Base-by-base conservation (phyloP, 371 early-diverging fungal species). In the Mortierella sp. region DNA sequence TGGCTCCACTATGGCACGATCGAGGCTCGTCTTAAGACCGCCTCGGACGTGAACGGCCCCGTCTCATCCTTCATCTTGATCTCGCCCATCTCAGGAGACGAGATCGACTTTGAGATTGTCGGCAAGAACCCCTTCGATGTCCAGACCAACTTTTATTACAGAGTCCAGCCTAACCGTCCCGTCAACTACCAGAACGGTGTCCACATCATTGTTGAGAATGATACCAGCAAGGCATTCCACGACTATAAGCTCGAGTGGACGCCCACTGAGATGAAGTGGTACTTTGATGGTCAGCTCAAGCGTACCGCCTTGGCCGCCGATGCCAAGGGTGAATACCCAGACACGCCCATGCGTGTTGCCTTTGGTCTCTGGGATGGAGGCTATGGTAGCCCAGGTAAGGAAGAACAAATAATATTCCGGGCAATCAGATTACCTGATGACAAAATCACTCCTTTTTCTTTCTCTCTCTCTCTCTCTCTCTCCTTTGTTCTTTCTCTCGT, bases 21-120 rank as follows among this genome's bases (percentile, higher is more conserved):
- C 46, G 80, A 85, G 9, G 87, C 89, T n/a, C 82, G 84, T 19
- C 75, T 92, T 61, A 86, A 84, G 75, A 82, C 86, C 1, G 88
- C 83, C 29, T 77, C 83, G 19, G 63, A 75, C 48, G 64, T 76
- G 48, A 75, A 73, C 25, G 93, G 93, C 26, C 85, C 88, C n/a
- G 90, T 93, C 29, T 85, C 90, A 30, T 88, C 92, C 19, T 88
- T 93, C 73, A 90, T 92, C 60, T 23, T 84, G 81, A 72, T 72
- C 59, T 72, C 72, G 44, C 63, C 72, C n/a, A 66, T 50, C 16
- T 72, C 80, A 6, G 87, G 87, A 21, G 93, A 92, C 63, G 93
- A 92, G 69, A 90, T 92, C 60, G 93, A 92, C 76, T 92, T 85
- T 73, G 92, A 93, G 81, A 86, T 86, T 77, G 87, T 90, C 37